Conservation (phyloP, 2,329 filamentous ascomycete genomes). For the Talaromyces sp. region DNA sequence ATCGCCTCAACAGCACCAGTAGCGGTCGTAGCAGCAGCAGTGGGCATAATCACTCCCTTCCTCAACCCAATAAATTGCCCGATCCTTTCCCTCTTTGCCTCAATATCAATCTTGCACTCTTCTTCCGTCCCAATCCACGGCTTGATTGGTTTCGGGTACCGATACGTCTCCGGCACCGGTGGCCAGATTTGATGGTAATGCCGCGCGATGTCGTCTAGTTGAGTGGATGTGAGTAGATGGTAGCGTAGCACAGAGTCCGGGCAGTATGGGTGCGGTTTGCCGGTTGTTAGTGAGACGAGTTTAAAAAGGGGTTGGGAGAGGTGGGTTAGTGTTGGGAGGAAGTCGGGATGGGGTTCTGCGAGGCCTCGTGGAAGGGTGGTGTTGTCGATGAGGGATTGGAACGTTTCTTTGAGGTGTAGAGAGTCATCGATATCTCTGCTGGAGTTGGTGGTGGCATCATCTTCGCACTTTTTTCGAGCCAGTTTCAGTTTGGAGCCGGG, state of each 20-base stretch:
- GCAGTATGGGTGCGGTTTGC: conserved; percentile 37
- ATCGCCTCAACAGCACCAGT: conserved; percentile 12
- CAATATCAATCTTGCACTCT: conserved; percentile 28
- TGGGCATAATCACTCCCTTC: conserved; percentile 27
- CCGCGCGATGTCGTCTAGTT: conserved; percentile 41
- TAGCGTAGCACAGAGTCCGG: conserved; percentile 38
- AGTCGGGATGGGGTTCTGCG: background rate
- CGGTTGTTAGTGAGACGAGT: conserved; percentile 36
- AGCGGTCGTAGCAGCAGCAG: background rate
- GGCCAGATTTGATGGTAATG: conserved; percentile 44
- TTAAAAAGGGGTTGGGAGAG: background rate
- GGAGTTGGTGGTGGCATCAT: background rate
- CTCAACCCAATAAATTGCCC: conserved; percentile 44
- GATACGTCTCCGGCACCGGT: conserved; percentile 28
- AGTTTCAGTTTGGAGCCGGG: background rate
- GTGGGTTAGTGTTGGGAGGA: background rate
- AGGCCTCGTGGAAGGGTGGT: background rate
- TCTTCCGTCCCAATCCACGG: conserved; percentile 29
- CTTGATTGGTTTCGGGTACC: conserved; percentile 34
- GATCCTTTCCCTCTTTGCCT: conserved; percentile 40
- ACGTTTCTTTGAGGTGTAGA: background rate
- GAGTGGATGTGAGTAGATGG: conserved; percentile 39
- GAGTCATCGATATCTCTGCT: background rate
- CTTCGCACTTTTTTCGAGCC: background rate
- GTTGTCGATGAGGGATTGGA: background rate